These are phyloP conservation scores for Erythrophleum ivorense DNA, from an alignment of 331 rosid species.

Conservation along the genomic window DNA sequence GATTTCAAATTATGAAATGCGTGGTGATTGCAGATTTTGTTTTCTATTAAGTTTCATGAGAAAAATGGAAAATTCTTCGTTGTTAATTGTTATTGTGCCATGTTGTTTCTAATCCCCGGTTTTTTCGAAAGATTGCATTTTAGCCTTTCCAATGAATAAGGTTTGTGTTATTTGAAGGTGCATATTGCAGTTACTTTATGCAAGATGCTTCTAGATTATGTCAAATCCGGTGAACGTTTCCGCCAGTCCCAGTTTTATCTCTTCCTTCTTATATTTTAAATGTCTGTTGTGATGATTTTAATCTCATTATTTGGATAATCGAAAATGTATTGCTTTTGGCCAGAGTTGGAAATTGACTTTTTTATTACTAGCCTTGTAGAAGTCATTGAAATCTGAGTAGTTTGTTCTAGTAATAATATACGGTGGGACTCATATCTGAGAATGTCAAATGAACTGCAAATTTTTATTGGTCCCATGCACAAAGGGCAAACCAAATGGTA, in stretches of 20 bases:
- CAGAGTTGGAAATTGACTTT: neutral
- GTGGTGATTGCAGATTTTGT: neutral
- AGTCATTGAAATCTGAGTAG: neutral
- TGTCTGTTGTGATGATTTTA: no score
- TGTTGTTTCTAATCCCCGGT: neutral
- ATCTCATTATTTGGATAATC: neutral
- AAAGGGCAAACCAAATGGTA: neutral
- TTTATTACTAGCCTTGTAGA: neutral
- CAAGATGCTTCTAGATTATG: neutral
- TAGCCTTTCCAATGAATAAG: neutral
- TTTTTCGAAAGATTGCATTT: neutral
- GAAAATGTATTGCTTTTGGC: neutral
- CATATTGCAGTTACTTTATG: neutral
- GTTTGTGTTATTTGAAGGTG: neutral
- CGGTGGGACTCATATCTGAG: neutral
- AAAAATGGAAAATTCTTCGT: neutral
- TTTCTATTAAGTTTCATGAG: neutral
- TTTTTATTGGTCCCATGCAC: neutral
- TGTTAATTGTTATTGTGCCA: neutral
- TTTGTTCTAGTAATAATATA: neutral
- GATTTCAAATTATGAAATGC: neutral
- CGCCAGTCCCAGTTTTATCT: neutral
- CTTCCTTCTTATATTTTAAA: neutral
- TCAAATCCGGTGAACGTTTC: neutral
- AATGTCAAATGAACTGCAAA: neutral